Conservation (phyloP, 2,329 filamentous ascomycete genomes). For the Cryoendolithus antarcticus region DNA sequence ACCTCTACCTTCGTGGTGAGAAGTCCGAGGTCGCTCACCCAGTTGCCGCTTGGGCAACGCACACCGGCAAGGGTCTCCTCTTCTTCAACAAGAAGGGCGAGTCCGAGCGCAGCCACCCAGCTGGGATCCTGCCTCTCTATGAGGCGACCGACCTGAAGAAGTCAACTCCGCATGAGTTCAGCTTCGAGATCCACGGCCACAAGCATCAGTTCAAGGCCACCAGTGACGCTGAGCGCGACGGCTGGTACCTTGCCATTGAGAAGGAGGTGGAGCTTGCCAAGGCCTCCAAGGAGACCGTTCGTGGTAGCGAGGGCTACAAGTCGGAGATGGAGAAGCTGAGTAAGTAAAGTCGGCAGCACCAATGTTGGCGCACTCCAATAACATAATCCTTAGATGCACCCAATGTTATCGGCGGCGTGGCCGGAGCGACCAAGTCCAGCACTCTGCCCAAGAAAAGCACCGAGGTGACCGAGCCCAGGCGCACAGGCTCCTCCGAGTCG, state of each 20-base stretch:
- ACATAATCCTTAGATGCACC: slow-evolving; percentile 14
- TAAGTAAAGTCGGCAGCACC: slow-evolving; percentile 27
- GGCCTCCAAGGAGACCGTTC: slow-evolving; percentile 59
- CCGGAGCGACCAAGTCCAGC: slow-evolving; percentile 20
- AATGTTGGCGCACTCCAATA: not conserved
- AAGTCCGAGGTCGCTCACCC: slow-evolving; percentile 71
- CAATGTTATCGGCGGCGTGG: slow-evolving; percentile 22
- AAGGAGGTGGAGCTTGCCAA: slow-evolving; percentile 74
- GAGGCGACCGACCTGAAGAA: slow-evolving; percentile 60
- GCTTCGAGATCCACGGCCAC: slow-evolving; percentile 71
- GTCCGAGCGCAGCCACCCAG: slow-evolving; percentile 63
- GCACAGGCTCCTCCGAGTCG: slow-evolving; percentile 32
- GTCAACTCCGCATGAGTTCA: slow-evolving; percentile 70
- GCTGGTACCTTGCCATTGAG: slow-evolving; percentile 81
- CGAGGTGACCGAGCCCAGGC: slow-evolving; percentile 28
- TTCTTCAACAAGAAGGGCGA: slow-evolving; percentile 76
- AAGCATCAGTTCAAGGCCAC: slow-evolving; percentile 90
- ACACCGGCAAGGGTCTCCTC: slow-evolving; percentile 90
- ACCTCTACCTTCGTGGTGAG: slow-evolving; percentile 72
- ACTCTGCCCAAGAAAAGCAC: slow-evolving; percentile 35
- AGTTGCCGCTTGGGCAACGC: slow-evolving; percentile 74
- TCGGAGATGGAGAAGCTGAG: slow-evolving; percentile 60
- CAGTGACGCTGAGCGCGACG: slow-evolving; percentile 66
- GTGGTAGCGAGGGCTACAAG: slow-evolving; percentile 80
- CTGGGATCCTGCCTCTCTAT: slow-evolving; percentile 54